Conservation (phyloP, 2,329 filamentous ascomycete genomes). For the Cadophora sp. region DNA sequence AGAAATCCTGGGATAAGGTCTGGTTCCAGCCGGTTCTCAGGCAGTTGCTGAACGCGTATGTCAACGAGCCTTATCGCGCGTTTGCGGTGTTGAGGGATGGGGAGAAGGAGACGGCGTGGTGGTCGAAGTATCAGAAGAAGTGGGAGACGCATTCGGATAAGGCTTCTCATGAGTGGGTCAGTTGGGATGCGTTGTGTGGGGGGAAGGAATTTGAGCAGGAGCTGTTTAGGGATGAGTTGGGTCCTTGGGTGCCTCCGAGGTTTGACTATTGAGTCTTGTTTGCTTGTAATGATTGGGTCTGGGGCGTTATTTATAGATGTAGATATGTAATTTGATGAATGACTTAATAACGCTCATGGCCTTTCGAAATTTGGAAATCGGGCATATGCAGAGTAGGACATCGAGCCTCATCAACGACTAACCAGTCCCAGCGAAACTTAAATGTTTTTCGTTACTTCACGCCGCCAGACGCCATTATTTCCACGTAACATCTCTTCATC, state of each 20-base stretch:
- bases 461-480: too few relatives aligned
- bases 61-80: slow-evolving; percentile 2
- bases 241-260: slow-evolving; percentile 2
- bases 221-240: slow-evolving; percentile 5
- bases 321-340: not conserved
- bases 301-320: not conserved
- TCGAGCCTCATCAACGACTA: not conserved
- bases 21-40: not conserved
- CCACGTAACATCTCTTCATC: too few relatives aligned
- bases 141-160: slow-evolving; percentile 3
- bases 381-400: too few relatives aligned
- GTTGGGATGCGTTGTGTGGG: slow-evolving; percentile 4
- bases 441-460: not conserved
- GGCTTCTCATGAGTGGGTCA: not conserved
- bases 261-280: not conserved
- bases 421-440: not conserved
- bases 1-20: not conserved
- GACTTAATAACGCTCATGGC: not conserved
- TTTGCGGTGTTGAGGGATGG: slow-evolving; percentile 1
- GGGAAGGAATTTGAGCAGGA: slow-evolving; percentile 5
- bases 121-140: not conserved
- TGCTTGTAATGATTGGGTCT: not conserved
- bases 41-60: not conserved
- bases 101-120: slow-evolving; percentile 10
- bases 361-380: too few relatives aligned